phyloP scores from a whole-genome alignment of 2,329 filamentous ascomycete genomes.

The Fusarium abutilonis region DNA sequence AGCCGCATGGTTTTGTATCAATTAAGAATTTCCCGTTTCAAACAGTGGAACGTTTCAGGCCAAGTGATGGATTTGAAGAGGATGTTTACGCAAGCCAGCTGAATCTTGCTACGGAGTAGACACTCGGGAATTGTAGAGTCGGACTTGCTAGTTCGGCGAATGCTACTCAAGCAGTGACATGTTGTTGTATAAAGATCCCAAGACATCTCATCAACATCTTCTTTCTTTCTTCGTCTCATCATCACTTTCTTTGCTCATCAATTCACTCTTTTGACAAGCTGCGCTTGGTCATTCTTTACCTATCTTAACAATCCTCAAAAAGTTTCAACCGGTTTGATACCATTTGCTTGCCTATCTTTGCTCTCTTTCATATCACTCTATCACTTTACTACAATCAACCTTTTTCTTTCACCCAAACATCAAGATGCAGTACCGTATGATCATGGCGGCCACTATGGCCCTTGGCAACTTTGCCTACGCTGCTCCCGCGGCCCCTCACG shows the following conservation, averaged over 20 bases:
- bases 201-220: background rate
- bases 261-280: slow-evolving; percentile 43
- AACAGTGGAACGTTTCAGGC: slow-evolving; percentile 32
- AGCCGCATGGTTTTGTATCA: slow-evolving; percentile 22
- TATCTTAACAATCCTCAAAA: slow-evolving; percentile 3
- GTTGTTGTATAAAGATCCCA: slow-evolving; percentile 30
- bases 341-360: slow-evolving; percentile 1
- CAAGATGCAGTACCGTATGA: slow-evolving; percentile 46
- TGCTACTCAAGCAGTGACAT: slow-evolving; percentile 15
- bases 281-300: slow-evolving; percentile 41
- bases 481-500: slow-evolving; percentile 34
- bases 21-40: slow-evolving; percentile 33
- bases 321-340: slow-evolving; percentile 42
- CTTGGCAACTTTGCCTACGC: slow-evolving; percentile 37
- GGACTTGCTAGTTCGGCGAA: slow-evolving; percentile 6
- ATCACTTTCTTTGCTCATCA: slow-evolving; percentile 32
- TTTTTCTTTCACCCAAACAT: background rate
- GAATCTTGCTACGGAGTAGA: too few species aligned
- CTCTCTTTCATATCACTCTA: background rate
- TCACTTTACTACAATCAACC: background rate
- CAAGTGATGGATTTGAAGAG: background rate
- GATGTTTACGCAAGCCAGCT: slow-evolving; percentile 2
- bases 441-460: slow-evolving; percentile 41
- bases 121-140: background rate
- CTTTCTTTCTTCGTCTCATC: slow-evolving; percentile 23